Evolutionary conservation across 1,284 basidiomycete species (phyloP).

Genomic region (Prillingera fragicola): DNA sequence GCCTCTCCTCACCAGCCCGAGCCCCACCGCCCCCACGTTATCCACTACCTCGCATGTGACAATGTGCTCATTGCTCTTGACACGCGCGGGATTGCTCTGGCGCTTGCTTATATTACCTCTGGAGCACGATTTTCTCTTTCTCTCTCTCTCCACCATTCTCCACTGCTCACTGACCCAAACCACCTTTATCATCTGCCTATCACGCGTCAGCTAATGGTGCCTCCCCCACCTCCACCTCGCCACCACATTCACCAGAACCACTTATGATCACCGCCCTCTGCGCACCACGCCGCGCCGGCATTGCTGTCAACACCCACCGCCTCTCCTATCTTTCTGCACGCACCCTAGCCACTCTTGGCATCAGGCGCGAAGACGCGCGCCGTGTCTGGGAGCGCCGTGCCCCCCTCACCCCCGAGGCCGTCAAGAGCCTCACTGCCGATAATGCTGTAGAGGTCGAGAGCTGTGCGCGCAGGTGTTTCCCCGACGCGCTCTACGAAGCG

Average conservation of each 20-base stretch:
- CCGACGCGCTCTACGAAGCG: constrained; percentile 59
- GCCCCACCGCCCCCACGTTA: no score
- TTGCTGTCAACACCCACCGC: no score
- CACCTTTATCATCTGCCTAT: no score
- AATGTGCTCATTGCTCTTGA: no score
- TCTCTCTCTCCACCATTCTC: background rate
- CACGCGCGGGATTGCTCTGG: no score
- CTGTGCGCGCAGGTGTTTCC: constrained; percentile 67
- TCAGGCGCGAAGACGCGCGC: constrained; percentile 69
- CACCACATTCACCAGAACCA: background rate
- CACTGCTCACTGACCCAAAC: background rate
- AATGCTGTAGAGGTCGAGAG: constrained; percentile 47
- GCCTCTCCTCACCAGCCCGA: no score
- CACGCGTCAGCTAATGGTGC: no score
- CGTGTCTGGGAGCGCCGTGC: constrained; percentile 82
- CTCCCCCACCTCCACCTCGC: constrained; percentile 1
- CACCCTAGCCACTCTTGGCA: constrained; percentile 53
- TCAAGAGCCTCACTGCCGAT: constrained; percentile 52
- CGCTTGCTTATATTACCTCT: no score
- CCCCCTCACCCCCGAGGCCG: constrained; percentile 70
- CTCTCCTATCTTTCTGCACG: background rate
- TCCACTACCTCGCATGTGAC: no score
- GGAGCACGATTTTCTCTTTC: background rate
- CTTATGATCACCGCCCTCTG: background rate
- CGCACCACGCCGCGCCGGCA: background rate